Base-by-base conservation (phyloP, 2,329 filamentous ascomycete genomes). In the Hypoxylon sp. region DNA sequence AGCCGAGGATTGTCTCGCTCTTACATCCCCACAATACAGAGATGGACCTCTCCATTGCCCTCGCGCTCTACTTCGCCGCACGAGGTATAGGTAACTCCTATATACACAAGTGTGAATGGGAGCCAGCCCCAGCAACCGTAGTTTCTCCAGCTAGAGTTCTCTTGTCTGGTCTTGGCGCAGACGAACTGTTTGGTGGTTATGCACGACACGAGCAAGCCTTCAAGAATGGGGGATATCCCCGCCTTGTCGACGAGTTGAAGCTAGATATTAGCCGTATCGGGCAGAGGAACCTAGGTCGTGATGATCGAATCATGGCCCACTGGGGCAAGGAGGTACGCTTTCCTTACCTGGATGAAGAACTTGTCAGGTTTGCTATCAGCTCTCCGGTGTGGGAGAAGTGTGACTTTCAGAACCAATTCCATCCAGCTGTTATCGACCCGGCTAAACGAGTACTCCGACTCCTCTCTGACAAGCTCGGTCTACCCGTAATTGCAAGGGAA, bases 1-100 rank as follows among this genome's bases (percentile, higher is more conserved):
- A 93, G 68, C 75, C 85, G 2, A 86, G 85, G 27, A 87, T 99
- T 19, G 87, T 94, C 39, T 86, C 88, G 1, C 84, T 99, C 17
- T 98, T 99, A 78, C 86, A 92, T 73, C 96, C 96, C 0, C 96
- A 99, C 80, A 95, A 97, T 72, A 99, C 96, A 0, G 96, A 99
- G 80, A 99, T 99, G 96, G 96, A 99, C 75, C 85, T 99, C 0
- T 99, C 96, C 2, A 99, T 99, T 74, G 92, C 93, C 0, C 91
- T 88, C 73, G 96, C 96, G 0, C 84, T 99, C n/a, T 98, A 98
- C 79, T 99, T 99, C 82, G 94, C 96, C 5, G 91, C 95, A 0
- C 88, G 93, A 42, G 95, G 94, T 0, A 79, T 82, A 55, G 93
- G 91, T 0, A 71, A 78, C 17, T 82, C 84, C 42, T 81, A 81